A percentile compares a stretch with the other conserved stretches of the same genome.
These are phyloP conservation scores for Balakata baccata DNA, from an alignment of 345 rosid genomes.

Conservation along the genomic window DNA sequence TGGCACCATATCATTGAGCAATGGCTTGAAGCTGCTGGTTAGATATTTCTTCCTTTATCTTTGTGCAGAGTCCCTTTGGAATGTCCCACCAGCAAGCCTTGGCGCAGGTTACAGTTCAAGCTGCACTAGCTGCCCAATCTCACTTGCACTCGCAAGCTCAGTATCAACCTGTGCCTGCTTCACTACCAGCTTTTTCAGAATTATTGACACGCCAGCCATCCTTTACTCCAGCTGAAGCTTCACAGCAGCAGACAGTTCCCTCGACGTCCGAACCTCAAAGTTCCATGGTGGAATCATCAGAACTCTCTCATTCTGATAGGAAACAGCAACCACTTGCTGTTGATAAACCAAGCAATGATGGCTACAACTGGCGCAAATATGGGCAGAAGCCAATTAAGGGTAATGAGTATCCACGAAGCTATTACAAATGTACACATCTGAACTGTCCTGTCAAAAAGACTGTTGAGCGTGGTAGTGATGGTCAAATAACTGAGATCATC, in stretches of 20 bases:
- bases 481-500: slow-evolving; percentile 85
- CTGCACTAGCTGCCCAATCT: slow-evolving; percentile 46
- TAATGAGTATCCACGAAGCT: slow-evolving; percentile 90
- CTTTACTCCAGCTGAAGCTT: slow-evolving; percentile 36
- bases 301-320: slow-evolving; percentile 51
- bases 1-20: background rate
- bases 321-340: slow-evolving; percentile 49
- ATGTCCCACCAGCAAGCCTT: slow-evolving; percentile 80
- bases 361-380: slow-evolving; percentile 93
- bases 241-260: slow-evolving; percentile 38
- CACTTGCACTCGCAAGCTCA: slow-evolving; percentile 40
- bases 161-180: slow-evolving; percentile 32
- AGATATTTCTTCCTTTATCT: slow-evolving; percentile 23
- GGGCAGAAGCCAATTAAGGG: slow-evolving; percentile 98
- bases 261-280: slow-evolving; percentile 37
- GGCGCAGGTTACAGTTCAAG: slow-evolving; percentile 79
- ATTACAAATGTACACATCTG: slow-evolving; percentile 82
- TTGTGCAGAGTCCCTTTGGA: slow-evolving; percentile 70
- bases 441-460: slow-evolving; percentile 87
- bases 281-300: slow-evolving; percentile 40
- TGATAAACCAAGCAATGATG: slow-evolving; percentile 89
- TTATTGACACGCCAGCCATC: slow-evolving; percentile 32
- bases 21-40: slow-evolving; percentile 3
- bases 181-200: slow-evolving; percentile 26
- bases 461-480: slow-evolving; percentile 84